Evolutionary conservation across 768 basidiomycete genomes (phyloP), one percentile per base, ranked within the genome.

Genomic region (Serendipita indica): DNA sequence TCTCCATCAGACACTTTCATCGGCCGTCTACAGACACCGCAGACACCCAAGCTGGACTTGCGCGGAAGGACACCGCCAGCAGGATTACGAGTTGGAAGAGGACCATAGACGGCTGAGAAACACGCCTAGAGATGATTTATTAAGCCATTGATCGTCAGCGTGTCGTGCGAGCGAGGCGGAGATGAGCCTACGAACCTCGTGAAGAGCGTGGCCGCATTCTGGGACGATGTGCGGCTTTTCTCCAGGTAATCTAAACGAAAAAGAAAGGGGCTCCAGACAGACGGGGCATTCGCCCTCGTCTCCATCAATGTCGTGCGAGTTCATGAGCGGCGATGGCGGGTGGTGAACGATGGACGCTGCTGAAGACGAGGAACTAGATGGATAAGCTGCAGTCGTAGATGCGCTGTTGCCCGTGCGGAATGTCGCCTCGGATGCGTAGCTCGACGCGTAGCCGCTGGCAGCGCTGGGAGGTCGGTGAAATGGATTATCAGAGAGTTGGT

Each of bases 181-280:
- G 49, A 27, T 54, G 30, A n/a, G 25, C 32, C 49, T 32, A 68
- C 74, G 63, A 59, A 85, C 90, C 75, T 92, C 85, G 72, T 97
- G 96, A n/a, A 99, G 80, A 33, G 90, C 86, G 73, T 99, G 96
- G 34, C 96, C 93, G 64, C 96, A 99, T 68, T 93, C 89, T 30
- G 96, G 94, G 45, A 96, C 86, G 62, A 99, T 86, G 68, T 97
- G 93, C 5, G 94, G 90, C 68, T 93, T 97, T 74, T 99, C 96
- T 6, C 96, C 96, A 0, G 89, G 87, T 13, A 99, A 72, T 62
- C 92, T 79, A 72, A 91, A 96, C 70, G 83, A 86, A 71, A 91
- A 92, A 67, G 84, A 86, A 67, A 99, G 80, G 1, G 89, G 87
- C 67, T 98, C 94, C 64, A 96, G 83, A 71, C 94, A 99, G 64